Evolutionary conservation across 2,329 filamentous ascomycete genomes (phyloP).

Genomic region (Epichloe sp.): DNA sequence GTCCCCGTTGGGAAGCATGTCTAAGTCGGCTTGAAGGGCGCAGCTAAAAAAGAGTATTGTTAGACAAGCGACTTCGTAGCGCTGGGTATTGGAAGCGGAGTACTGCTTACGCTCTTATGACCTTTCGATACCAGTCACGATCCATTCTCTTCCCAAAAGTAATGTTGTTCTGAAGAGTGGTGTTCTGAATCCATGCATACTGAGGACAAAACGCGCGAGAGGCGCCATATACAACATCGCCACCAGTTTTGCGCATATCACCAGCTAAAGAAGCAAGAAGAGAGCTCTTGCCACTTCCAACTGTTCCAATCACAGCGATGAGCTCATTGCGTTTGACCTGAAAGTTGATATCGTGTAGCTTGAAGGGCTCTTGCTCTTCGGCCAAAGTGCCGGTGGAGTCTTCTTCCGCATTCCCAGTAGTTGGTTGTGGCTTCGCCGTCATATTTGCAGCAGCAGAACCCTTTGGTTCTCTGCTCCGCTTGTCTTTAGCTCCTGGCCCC

Average conservation of each 20-base stretch:
- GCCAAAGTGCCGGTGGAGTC: slow-evolving; percentile 42
- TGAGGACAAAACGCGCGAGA: slow-evolving; percentile 86
- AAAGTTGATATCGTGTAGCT: slow-evolving; percentile 55
- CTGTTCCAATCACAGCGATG: slow-evolving; percentile 74
- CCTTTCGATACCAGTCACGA: slow-evolving; percentile 64
- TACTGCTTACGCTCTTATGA: slow-evolving; percentile 56
- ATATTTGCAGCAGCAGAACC: slow-evolving; percentile 21
- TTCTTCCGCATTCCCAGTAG: slow-evolving; percentile 24
- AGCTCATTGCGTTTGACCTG: slow-evolving; percentile 62
- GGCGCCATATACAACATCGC: slow-evolving; percentile 62
- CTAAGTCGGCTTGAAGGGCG: slow-evolving; percentile 70
- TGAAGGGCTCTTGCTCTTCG: slow-evolving; percentile 55
- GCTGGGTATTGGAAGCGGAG: not conserved
- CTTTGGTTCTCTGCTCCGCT: slow-evolving; percentile 22
- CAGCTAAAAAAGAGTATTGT: slow-evolving; percentile 36
- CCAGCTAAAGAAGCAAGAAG: slow-evolving; percentile 79
- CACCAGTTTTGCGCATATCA: slow-evolving; percentile 77
- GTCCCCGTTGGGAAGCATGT: slow-evolving; percentile 86
- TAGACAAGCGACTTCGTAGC: not conserved
- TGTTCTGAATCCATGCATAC: slow-evolving; percentile 96
- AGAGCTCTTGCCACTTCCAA: slow-evolving; percentile 83
- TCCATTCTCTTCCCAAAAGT: slow-evolving; percentile 73
- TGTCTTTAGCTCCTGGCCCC: slow-evolving; percentile 29
- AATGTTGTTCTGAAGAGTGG: slow-evolving; percentile 78
- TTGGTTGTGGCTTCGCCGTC: slow-evolving; percentile 19